Conservation (phyloP, 129 eudicot species). For the Solidago caesia region DNA sequence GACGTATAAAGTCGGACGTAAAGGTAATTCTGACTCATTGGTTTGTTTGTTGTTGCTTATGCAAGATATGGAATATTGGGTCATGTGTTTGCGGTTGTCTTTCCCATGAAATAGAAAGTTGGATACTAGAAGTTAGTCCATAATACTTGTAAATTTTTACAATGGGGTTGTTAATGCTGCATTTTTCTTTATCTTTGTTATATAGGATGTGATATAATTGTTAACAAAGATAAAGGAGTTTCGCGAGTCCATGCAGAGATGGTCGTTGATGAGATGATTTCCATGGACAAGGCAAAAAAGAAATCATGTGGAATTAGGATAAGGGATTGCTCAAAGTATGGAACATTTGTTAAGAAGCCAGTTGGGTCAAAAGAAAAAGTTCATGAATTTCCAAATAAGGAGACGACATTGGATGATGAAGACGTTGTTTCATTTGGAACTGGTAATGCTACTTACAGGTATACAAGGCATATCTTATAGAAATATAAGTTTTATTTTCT, state of each 20-base stretch:
- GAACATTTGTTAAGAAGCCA: slow-evolving; percentile 59
- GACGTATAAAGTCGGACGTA: slow-evolving; percentile 87
- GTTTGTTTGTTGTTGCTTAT: slow-evolving; percentile 1
- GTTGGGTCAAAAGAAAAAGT: slow-evolving; percentile 59
- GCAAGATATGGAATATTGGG: too few species aligned
- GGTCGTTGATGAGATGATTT: slow-evolving; percentile 62
- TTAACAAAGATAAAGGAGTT: slow-evolving; percentile 90
- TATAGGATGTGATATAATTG: slow-evolving; percentile 83
- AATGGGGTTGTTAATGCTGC: slow-evolving; percentile 8
- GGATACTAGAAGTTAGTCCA: too few species aligned
- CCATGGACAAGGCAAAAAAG: slow-evolving; percentile 43
- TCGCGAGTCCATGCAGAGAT: slow-evolving; percentile 91
- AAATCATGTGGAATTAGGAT: slow-evolving; percentile 61
- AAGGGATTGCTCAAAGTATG: slow-evolving; percentile 90
- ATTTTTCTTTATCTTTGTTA: not conserved
- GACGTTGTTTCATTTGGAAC: slow-evolving; percentile 90
- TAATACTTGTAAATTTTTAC: slow-evolving; percentile 16
- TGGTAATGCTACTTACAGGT: slow-evolving; percentile 94
- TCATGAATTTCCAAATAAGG: slow-evolving; percentile 75
- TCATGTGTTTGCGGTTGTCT: too few species aligned
- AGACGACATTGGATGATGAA: slow-evolving; percentile 58
- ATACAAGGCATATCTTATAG: slow-evolving; percentile 12
- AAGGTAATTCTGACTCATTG: slow-evolving; percentile 43
- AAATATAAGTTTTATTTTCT: too few species aligned
- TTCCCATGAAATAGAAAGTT: too few species aligned